These are phyloP conservation scores for Irpex lacteus DNA, from an alignment of 1,284 basidiomycete species.

Conservation along the genomic window DNA sequence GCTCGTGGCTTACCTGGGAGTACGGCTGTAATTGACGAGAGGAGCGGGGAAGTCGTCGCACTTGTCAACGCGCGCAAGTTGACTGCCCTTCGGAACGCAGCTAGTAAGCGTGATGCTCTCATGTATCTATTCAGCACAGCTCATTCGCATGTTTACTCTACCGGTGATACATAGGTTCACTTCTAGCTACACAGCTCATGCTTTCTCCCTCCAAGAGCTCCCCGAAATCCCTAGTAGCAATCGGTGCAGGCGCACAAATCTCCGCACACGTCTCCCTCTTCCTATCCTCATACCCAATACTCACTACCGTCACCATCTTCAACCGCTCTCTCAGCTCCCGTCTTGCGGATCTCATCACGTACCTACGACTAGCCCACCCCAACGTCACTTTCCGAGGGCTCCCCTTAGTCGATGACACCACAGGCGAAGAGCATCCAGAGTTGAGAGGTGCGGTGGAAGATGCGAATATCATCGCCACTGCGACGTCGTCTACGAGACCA, in stretches of 20 bases:
- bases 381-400: constrained; percentile 29
- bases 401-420: constrained; percentile 10
- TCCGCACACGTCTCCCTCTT: constrained; percentile 65
- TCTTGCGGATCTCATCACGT: constrained; percentile 37
- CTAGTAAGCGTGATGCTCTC: constrained; percentile 44
- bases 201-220: constrained; percentile 28
- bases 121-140: not conserved
- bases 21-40: constrained; percentile 74
- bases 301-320: constrained; percentile 58
- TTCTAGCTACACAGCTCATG: constrained; percentile 62
- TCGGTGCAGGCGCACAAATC: constrained; percentile 77
- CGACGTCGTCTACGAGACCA: constrained; percentile 70
- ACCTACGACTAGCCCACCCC: constrained; percentile 41
- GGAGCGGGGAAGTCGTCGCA: constrained; percentile 62
- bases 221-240: constrained; percentile 56
- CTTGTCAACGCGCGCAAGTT: constrained; percentile 74
- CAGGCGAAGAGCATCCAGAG: constrained; percentile 10
- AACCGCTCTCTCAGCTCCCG: constrained; percentile 61
- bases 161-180: constrained; percentile 50
- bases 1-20: constrained; percentile 67
- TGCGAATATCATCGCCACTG: constrained; percentile 68
- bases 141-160: not conserved
- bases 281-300: constrained; percentile 52
- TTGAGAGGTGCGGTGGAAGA: constrained; percentile 30
- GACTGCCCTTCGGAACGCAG: constrained; percentile 80